phyloP scores from a whole-genome alignment of 225 moss, liverwort and hornwort species.

The Marchantia polymorpha region DNA sequence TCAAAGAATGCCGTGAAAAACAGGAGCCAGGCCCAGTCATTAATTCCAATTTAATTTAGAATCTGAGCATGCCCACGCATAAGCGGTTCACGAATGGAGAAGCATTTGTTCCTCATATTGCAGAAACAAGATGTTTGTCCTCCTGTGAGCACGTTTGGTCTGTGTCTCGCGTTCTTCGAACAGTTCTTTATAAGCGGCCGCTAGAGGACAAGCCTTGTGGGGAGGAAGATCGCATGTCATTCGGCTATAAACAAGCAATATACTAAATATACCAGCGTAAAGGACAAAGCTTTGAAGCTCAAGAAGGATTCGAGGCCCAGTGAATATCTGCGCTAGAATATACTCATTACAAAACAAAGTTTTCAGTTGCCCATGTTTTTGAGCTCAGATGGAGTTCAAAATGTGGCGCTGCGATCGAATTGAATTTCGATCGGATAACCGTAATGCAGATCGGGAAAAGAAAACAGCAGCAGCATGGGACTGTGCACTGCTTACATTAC shows the following conservation, averaged over 20 bases:
- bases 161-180: neutral
- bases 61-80: neutral
- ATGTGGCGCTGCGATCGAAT: neutral
- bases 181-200: neutral
- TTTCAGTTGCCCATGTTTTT: neutral
- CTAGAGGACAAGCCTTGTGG: constrained; percentile 2
- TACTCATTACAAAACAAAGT: neutral
- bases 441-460: neutral
- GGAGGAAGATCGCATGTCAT: neutral
- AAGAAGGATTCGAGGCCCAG: neutral
- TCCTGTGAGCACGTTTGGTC: neutral
- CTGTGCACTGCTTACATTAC: too few relatives aligned
- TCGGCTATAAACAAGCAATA: neutral
- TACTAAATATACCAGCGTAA: neutral
- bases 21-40: neutral
- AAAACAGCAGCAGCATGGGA: neutral
- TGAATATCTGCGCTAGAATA: neutral
- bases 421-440: neutral
- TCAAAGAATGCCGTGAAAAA: too few relatives aligned
- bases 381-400: neutral
- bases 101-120: neutral
- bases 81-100: neutral
- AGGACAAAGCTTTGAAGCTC: neutral
- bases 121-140: neutral
- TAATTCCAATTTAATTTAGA: neutral